These are phyloP conservation scores for Botrytis aclada DNA, from an alignment of 2,329 filamentous ascomycete genomes.

Conservation along the genomic window DNA sequence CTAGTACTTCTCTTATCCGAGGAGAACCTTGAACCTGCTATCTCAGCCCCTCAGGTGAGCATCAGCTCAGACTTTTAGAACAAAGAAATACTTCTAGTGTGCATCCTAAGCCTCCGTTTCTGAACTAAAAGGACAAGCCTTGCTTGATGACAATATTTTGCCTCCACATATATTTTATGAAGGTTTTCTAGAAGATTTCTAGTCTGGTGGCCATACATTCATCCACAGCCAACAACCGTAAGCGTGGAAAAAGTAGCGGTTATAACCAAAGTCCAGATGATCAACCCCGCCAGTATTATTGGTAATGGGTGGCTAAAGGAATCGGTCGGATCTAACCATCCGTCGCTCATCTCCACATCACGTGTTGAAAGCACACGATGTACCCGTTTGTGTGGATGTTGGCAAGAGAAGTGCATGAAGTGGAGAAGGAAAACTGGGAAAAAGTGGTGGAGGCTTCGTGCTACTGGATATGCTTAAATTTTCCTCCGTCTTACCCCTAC, in stretches of 20 bases:
- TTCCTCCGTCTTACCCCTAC: not conserved
- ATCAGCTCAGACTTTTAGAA: not conserved
- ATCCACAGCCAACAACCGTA: not conserved
- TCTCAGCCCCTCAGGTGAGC: too few relatives aligned
- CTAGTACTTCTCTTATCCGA: not conserved
- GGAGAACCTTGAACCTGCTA: not conserved
- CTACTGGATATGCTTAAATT: not conserved
- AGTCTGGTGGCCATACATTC: not conserved
- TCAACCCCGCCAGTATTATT: not conserved
- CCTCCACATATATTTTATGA: not conserved
- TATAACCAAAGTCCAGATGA: not conserved
- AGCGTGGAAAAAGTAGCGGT: not conserved
- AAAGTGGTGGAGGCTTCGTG: not conserved
- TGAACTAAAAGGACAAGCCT: not conserved
- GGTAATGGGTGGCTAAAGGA: not conserved
- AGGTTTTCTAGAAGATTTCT: not conserved
- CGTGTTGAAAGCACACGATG: not conserved
- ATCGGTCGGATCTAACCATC: not conserved
- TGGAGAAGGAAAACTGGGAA: not conserved
- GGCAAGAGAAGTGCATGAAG: not conserved
- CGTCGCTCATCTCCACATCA: not conserved
- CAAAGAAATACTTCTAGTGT: conserved; percentile 3
- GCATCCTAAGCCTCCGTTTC: not conserved
- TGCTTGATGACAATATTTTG: conserved; percentile 2
- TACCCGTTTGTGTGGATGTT: not conserved